Evolutionary conservation across 129 eudicot species (phyloP), one percentile per base, ranked within the genome.

Genomic region (Erigeron canadensis): DNA sequence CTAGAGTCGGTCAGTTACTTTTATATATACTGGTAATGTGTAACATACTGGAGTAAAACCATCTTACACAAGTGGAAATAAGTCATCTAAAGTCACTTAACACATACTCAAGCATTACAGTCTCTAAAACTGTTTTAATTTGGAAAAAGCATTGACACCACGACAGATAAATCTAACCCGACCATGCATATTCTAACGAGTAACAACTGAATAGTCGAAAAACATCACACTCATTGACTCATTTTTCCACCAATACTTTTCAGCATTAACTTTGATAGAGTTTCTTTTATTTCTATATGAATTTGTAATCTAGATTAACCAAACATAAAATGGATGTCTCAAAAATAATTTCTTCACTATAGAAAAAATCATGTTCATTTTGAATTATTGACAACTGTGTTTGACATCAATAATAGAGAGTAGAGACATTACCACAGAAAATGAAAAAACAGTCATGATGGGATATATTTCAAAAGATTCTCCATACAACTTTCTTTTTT

Each of bases 391-490:
- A 70, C 81, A 63, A 53, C 23, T 61, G 43, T 38, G 65, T 54
- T 75, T 39, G 55, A 45, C 56, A 67, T 12, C 59, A 15, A 62
- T 43, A 76, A 70, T 57, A 10, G 75, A 50, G 62, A 76, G 62
- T 57, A 10, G 75, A 50, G 62, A 60, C 37, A 13, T 45, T 15
- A 22, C 22, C 60, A 34, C 73, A 47, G 15, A 59, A 13, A 65
- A 62, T 42, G 22, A 42, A 7, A 65, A 76, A 18, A 60, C 19
- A 71, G 63, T 53, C 40, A 55, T 41, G 57, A 18, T 45, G 59
- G 59, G 82, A 60, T 47, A 62, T 39, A 21, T 71, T 82, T 83
- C 84, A 86, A 81, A 81, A 83, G 86, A 83, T 83, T 86, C 77
- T 59, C 70, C 53, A 68, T 51, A 73, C 70, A 65, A 58, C 75